Evolutionary conservation across 805 yeast genomes (phyloP).

Genomic region (Candida gorgasii): DNA sequence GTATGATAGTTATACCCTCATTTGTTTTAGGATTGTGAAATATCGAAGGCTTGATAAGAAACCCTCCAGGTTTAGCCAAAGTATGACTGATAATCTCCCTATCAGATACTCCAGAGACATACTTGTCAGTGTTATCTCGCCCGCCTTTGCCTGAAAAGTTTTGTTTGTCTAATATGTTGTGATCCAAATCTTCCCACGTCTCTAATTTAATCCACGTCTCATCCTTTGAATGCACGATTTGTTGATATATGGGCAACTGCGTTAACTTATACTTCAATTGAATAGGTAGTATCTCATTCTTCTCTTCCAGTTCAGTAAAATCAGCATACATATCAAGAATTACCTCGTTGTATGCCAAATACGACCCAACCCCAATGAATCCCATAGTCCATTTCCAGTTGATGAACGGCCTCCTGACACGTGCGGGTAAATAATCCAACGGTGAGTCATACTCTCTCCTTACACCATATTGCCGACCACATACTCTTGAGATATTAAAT

Average conservation of each 20-base stretch:
- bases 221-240: constrained; percentile 46
- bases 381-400: constrained; percentile 29
- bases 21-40: constrained; percentile 57
- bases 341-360: constrained; percentile 27
- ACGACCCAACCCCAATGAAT: constrained; percentile 24
- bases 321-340: constrained; percentile 26
- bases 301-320: constrained; percentile 22
- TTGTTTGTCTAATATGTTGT: constrained; percentile 33
- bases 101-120: no score
- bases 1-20: constrained; percentile 67
- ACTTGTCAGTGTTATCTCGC: constrained; percentile 7
- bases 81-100: constrained; percentile 40
- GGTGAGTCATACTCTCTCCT: constrained; percentile 33
- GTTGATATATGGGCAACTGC: constrained; percentile 51
- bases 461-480: constrained; percentile 20
- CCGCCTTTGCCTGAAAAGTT: constrained; percentile 9
- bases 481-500: background rate
- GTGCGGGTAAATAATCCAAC: constrained; percentile 27
- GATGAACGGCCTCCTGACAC: constrained; percentile 23
- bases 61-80: constrained; percentile 73
- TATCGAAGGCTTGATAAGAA: constrained; percentile 70
- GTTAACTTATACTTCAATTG: constrained; percentile 51
- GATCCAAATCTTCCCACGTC: constrained; percentile 46
- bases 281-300: constrained; percentile 28
- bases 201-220: constrained; percentile 46